Base-by-base conservation (phyloP, 371 early-diverging fungal species). In the Cladochytrium tenue region DNA sequence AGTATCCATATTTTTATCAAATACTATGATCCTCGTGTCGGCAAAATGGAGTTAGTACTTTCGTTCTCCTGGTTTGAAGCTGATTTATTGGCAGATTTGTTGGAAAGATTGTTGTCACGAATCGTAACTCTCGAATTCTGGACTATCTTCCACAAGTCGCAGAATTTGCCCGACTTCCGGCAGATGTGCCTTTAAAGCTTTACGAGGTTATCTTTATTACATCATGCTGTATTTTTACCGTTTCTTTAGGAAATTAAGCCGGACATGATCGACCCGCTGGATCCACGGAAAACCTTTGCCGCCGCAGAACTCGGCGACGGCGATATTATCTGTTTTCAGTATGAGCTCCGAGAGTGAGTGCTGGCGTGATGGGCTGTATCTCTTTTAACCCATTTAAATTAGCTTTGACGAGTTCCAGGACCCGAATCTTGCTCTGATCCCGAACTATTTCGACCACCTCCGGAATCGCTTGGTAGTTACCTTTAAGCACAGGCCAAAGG, bases 241-340 rank as follows among this genome's bases (percentile, higher is more conserved):
- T 7, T 43, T 60, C 15, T 25, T 20, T 52, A 62, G 85, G 97
- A 97, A 78, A 88, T 95, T 74, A 94, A 94, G 78, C 92, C 93
- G 0, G 81, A 80, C 2, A 89, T 93, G 90, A 90, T 96, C 63
- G 95, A 94, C 55, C 69, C 67, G 4, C 17, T 32, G 10, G 85
- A 89, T 69, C 50, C 72, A 27, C 77, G 81, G 52, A 27, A 66
- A 27, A 90, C 92, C 0, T 92, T 94, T 68, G 69, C 60, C 4
- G 74, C 81, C 35, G 85, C 91, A 33, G 95, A 95, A 70, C 85
- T 96, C 53, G 90, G 91, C 68, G 85, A 88, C 61, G 96, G 97
- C n/a, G 95, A 96, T 73, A 95, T 96, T 62, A 81, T 96, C 58
- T 89, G 89, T 68, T 85, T 92, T 69, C 93, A 94, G 72, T 75